A percentile compares a stretch with the other conserved stretches of the same genome.
phyloP scores from a whole-genome alignment of 1,284 basidiomycete genomes.

The Coniferiporia weirii region DNA sequence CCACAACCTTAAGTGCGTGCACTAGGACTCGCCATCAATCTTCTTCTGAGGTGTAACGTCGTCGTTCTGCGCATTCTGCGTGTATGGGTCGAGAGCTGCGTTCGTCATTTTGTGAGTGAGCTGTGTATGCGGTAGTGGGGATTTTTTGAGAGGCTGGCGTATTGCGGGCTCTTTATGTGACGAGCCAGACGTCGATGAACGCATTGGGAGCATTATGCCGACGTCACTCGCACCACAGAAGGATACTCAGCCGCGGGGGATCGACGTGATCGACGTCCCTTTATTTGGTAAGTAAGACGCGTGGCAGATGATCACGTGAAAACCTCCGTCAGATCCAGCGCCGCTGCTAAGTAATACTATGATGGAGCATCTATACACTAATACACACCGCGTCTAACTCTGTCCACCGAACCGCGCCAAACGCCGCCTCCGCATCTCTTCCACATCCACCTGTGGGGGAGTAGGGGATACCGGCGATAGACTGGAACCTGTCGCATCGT shows the following conservation, averaged over 20 bases:
- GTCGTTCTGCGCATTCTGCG: slow-evolving; percentile 51
- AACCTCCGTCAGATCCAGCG: too few relatives aligned
- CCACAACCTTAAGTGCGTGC: background rate
- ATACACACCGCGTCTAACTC: background rate
- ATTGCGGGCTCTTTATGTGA: too few relatives aligned
- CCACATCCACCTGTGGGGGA: slow-evolving; percentile 45
- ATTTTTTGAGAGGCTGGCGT: too few relatives aligned
- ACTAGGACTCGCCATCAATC: slow-evolving; percentile 42
- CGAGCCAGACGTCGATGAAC: too few relatives aligned
- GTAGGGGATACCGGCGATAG: slow-evolving; percentile 23
- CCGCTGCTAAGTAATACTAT: too few relatives aligned
- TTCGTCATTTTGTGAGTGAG: slow-evolving; percentile 8
- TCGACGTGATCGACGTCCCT: background rate
- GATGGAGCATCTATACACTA: background rate
- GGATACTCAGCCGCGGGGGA: background rate
- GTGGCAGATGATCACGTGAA: background rate
- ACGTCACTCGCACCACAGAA: background rate
- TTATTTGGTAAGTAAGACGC: background rate
- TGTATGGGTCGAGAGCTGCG: slow-evolving; percentile 57
- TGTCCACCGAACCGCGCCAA: slow-evolving; percentile 70
- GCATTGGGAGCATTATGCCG: too few relatives aligned
- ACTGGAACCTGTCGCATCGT: slow-evolving; percentile 17
- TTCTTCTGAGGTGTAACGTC: slow-evolving; percentile 56
- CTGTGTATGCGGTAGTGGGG: too few relatives aligned
- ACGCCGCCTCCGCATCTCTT: slow-evolving; percentile 73